These are phyloP conservation scores for Clitopilus hobsonii DNA, from an alignment of 768 basidiomycete genomes.

Conservation along the genomic window DNA sequence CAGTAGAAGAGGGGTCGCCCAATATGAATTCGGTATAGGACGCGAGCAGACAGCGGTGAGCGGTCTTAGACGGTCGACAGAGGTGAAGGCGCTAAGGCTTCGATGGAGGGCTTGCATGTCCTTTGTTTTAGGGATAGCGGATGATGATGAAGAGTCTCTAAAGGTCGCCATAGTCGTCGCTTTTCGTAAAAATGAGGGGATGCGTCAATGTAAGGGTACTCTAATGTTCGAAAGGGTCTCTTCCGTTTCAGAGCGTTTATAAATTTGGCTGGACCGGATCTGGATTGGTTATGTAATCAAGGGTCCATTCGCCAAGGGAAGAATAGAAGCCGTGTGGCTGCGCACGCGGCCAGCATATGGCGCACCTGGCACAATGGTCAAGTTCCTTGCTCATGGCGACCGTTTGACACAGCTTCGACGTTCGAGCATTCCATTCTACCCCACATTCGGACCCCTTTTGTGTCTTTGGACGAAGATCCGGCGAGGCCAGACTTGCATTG, in stretches of 20 bases:
- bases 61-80: constrained; percentile 12
- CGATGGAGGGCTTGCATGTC: constrained; percentile 13
- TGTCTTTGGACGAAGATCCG: background rate
- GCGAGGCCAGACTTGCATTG: background rate
- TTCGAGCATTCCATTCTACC: background rate
- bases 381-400: background rate
- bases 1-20: constrained; percentile 68
- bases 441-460: background rate
- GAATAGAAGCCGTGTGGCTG: constrained; percentile 7
- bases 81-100: constrained; percentile 13
- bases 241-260: background rate
- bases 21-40: constrained; percentile 83
- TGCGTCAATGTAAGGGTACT: constrained; percentile 1
- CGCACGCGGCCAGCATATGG: constrained; percentile 1
- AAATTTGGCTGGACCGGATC: constrained; percentile 1
- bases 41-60: constrained; percentile 28
- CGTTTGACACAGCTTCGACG: background rate
- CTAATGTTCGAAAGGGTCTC: background rate
- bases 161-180: constrained; percentile 7
- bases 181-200: background rate
- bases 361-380: background rate
- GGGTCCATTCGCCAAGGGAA: background rate
- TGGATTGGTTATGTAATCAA: constrained; percentile 4
- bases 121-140: constrained; percentile 2
- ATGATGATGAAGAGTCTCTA: constrained; percentile 5